Evolutionary conservation across 2,329 filamentous ascomycete species (phyloP), one percentile per base, ranked within the genome.

Genomic region (Fusarium bactridioides): DNA sequence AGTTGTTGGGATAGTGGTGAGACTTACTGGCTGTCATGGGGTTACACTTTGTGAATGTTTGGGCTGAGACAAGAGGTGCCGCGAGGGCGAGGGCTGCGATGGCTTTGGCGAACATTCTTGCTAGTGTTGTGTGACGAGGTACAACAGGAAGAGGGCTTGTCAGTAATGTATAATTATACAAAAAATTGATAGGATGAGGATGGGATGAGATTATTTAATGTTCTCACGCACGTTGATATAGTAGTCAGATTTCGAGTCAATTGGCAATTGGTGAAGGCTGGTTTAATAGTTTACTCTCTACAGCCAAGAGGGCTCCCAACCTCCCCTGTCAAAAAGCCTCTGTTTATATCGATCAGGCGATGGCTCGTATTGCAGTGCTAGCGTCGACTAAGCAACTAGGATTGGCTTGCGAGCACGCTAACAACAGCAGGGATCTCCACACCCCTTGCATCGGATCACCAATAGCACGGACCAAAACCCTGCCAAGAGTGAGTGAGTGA

Each of bases 21-120:
- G 21, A 68, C 74, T 40, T 59, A 76, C 74, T 63, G n/a, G 57
- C 16, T 38, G 44, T 43, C 7, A 76, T 37, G 37, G 74, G 74
- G 55, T 76, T 74, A 47, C 74, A 76, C n/a, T 23, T 47, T 25
- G 74, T 73, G 16, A 38, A 76, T 0, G 74, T 76, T 54, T 76
- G 74, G n/a, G 61, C 72, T 54, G 72, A 64, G 50, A 74, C 69
- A 41, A 74, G 45, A 51, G 72, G 72, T 23, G 72, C 72, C 40
- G 45, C 72, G 40, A 74, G 16, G 63, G 63, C 73, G n/a, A 74
- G 50, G 38, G 38, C 70, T 38, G 69, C 67, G 29, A 74, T 41
- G 40, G 57, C 51, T 50, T 71, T 75, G 60, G 67, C 40, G 45
- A 74, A 62, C 73, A 74, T 74, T 55, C 38, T 73, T 53, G 38